Evolutionary conservation across 2,329 filamentous ascomycete species (phyloP).

Genomic region (Neofusicoccum cordaticola): DNA sequence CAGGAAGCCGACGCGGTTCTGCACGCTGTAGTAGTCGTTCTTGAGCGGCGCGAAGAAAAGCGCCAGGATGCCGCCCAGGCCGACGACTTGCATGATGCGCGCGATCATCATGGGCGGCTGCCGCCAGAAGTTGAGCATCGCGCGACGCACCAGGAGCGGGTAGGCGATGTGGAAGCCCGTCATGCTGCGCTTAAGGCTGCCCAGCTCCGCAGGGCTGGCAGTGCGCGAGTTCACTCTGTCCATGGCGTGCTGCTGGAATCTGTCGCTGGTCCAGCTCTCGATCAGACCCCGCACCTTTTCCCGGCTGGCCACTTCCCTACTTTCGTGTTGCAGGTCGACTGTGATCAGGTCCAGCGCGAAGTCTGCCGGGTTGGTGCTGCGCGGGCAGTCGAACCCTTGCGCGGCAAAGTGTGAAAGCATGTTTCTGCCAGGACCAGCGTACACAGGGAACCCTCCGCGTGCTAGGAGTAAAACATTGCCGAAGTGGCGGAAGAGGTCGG

Average conservation of each 20-base stretch:
- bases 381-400: slow-evolving; percentile 63
- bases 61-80: slow-evolving; percentile 34
- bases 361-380: slow-evolving; percentile 72
- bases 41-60: slow-evolving; percentile 67
- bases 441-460: slow-evolving; percentile 66
- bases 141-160: slow-evolving; percentile 65
- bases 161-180: slow-evolving; percentile 62
- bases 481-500: slow-evolving; percentile 69
- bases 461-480: slow-evolving; percentile 70
- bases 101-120: slow-evolving; percentile 36
- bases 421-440: slow-evolving; percentile 59
- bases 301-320: slow-evolving; percentile 61
- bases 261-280: slow-evolving; percentile 50
- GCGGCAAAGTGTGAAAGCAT: slow-evolving; percentile 65
- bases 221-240: slow-evolving; percentile 20
- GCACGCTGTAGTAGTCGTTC: slow-evolving; percentile 66
- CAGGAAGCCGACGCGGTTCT: slow-evolving; percentile 71
- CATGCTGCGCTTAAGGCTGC: slow-evolving; percentile 62
- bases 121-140: slow-evolving; percentile 58
- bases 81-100: slow-evolving; percentile 38
- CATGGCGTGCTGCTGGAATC: slow-evolving; percentile 1
- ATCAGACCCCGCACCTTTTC: slow-evolving; percentile 62
- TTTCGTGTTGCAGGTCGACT: slow-evolving; percentile 66
- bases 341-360: slow-evolving; percentile 76
- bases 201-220: slow-evolving; percentile 66